These are phyloP conservation scores for Naganishia vaughanmartiniae DNA, from an alignment of 768 basidiomycete species.

Conservation along the genomic window DNA sequence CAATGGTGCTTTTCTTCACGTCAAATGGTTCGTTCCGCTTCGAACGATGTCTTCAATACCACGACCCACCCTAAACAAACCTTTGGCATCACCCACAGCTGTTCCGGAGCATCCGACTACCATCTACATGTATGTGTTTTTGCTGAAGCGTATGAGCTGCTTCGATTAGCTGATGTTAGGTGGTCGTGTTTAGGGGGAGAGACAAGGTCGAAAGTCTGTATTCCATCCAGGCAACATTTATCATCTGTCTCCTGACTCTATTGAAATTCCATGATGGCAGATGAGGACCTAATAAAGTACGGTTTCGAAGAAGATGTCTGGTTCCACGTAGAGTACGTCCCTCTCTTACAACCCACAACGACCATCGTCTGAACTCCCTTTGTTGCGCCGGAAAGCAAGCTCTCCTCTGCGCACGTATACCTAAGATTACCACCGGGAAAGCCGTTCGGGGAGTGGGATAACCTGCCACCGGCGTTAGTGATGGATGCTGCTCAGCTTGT, in stretches of 20 bases:
- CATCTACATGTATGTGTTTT: slow-evolving; percentile 77
- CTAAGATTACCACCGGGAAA: slow-evolving; percentile 80
- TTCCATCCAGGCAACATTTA: background rate
- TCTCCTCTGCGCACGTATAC: slow-evolving; percentile 95
- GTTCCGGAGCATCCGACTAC: slow-evolving; percentile 62
- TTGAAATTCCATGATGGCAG: slow-evolving; percentile 54
- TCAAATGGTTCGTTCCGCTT: slow-evolving; percentile 55
- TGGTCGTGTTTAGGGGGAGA: slow-evolving; percentile 56
- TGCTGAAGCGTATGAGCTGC: background rate
- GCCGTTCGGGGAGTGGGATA: slow-evolving; percentile 65
- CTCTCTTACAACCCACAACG: background rate
- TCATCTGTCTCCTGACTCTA: background rate
- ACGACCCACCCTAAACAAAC: slow-evolving; percentile 27
- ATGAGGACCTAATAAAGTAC: slow-evolving; percentile 92
- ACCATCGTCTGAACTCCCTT: background rate
- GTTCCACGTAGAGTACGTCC: slow-evolving; percentile 79
- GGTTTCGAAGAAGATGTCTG: slow-evolving; percentile 56
- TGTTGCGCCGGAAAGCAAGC: slow-evolving; percentile 45
- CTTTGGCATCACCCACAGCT: slow-evolving; percentile 53
- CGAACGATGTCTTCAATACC: background rate
- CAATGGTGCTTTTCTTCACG: slow-evolving; percentile 66
- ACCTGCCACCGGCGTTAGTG: slow-evolving; percentile 74
- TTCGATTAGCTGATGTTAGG: too few relatives aligned
- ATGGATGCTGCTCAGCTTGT: slow-evolving; percentile 89
- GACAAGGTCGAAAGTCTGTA: slow-evolving; percentile 92